These are phyloP conservation scores for Barnettozyma salicaria DNA, from an alignment of 805 yeast genomes.

Conservation along the genomic window DNA sequence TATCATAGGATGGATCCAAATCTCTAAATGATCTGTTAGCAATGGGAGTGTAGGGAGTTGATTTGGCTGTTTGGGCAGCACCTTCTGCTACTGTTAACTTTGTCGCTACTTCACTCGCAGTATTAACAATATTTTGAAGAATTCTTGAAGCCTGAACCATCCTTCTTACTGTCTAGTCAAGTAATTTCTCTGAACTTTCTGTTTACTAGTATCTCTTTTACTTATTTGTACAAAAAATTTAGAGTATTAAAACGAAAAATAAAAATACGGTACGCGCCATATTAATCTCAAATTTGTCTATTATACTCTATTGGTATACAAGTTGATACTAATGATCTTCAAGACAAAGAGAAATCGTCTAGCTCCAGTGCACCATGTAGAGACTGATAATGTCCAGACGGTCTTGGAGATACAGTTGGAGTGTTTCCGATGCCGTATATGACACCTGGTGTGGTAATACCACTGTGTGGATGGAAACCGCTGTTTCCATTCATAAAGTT, in stretches of 20 bases:
- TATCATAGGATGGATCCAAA: constrained; percentile 7
- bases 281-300: no score
- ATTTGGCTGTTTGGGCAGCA: not conserved
- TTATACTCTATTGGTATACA: no score
- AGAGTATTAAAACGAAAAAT: not conserved
- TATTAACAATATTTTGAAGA: no score
- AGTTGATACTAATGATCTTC: not conserved
- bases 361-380: constrained; percentile 23
- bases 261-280: no score
- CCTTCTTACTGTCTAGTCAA: not conserved
- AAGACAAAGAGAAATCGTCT: constrained; percentile 18
- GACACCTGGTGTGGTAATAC: constrained; percentile 30
- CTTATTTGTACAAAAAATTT: not conserved
- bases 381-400: constrained; percentile 20
- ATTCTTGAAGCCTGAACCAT: constrained; percentile 1
- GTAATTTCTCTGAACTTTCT: not conserved
- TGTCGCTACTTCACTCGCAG: no score
- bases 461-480: no score
- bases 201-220: no score
- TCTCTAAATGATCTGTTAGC: constrained; percentile 8
- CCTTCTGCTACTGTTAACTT: not conserved
- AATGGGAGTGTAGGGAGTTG: constrained; percentile 5
- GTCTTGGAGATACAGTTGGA: constrained; percentile 31
- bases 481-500: constrained; percentile 18
- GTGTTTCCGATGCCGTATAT: constrained; percentile 41